These are phyloP conservation scores for Leccinum fallax DNA, from an alignment of 1,284 basidiomycete genomes.

Conservation along the genomic window DNA sequence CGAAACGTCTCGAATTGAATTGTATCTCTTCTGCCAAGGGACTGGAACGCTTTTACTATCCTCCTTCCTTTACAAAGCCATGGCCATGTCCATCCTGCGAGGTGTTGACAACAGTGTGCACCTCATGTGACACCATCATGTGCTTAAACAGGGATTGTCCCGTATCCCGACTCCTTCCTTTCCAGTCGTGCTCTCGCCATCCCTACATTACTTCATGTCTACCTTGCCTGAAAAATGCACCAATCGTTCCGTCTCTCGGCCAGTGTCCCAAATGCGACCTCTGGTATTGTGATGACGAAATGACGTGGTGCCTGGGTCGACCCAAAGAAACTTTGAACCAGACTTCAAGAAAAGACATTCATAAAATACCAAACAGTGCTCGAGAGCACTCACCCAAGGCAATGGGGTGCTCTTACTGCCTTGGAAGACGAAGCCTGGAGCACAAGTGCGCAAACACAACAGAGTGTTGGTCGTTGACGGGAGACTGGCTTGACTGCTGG, in stretches of 20 bases:
- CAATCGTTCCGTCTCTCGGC: conserved; percentile 17
- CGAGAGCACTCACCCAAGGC: background rate
- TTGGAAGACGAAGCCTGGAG: background rate
- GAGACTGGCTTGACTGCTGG: background rate
- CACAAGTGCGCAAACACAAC: background rate
- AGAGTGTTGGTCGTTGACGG: background rate
- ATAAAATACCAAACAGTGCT: background rate
- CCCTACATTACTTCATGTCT: conserved; percentile 8
- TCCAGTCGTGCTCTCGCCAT: background rate
- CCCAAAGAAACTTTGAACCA: background rate
- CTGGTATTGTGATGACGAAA: conserved; percentile 27
- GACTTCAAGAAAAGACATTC: background rate
- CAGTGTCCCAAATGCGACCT: conserved; percentile 24
- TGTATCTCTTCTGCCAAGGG: background rate
- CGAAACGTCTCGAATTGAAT: conserved; percentile 15
- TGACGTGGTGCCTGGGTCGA: conserved; percentile 14
- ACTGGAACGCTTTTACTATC: background rate
- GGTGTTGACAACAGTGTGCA: conserved; percentile 10
- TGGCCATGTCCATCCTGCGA: background rate
- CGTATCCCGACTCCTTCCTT: conserved; percentile 13
- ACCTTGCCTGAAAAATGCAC: conserved; percentile 13
- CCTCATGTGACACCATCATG: conserved; percentile 16
- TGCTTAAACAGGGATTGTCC: conserved; percentile 20
- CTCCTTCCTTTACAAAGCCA: conserved; percentile 1
- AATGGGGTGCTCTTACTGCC: background rate